Conservation (phyloP, 495 filamentous ascomycete genomes). For the Parmelia sp. region DNA sequence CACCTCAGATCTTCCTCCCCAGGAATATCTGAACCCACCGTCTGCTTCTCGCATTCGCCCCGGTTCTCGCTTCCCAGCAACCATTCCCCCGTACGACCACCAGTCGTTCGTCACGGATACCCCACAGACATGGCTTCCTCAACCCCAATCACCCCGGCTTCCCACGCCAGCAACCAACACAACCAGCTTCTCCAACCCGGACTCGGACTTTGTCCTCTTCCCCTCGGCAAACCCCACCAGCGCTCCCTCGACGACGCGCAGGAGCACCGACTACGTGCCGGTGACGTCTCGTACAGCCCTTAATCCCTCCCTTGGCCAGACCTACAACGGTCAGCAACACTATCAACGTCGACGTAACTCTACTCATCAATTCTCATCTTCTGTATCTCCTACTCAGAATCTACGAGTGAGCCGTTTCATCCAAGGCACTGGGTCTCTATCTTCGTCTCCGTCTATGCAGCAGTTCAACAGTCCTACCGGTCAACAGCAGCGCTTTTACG, state of each 20-base stretch:
- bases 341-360: conserved; percentile 18
- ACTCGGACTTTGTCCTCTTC: conserved; percentile 28
- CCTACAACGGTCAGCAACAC: conserved; percentile 23
- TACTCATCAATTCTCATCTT: conserved; percentile 24
- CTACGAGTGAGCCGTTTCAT: conserved; percentile 28
- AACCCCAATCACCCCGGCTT: conserved; percentile 28
- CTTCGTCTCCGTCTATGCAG: conserved; percentile 25
- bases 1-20: conserved; percentile 27
- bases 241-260: conserved; percentile 18
- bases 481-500: conserved; percentile 23
- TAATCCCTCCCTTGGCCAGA: conserved; percentile 20
- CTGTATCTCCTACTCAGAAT: conserved; percentile 27
- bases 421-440: conserved; percentile 22
- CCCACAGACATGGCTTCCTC: conserved; percentile 26
- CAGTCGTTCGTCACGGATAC: conserved; percentile 30
- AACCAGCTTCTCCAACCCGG: conserved; percentile 13
- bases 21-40: conserved; percentile 26
- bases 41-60: conserved; percentile 23
- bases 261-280: conserved; percentile 19
- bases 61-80: conserved; percentile 27
- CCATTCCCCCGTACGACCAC: conserved; percentile 22
- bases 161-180: conserved; percentile 22
- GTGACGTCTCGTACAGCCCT: conserved; percentile 28
- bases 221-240: conserved; percentile 12
- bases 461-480: conserved; percentile 23